A percentile compares a stretch with the other conserved stretches of the same genome.
These are phyloP conservation scores for Fomitopsis pinicola DNA, from an alignment of 1,284 basidiomycete genomes.

Conservation along the genomic window DNA sequence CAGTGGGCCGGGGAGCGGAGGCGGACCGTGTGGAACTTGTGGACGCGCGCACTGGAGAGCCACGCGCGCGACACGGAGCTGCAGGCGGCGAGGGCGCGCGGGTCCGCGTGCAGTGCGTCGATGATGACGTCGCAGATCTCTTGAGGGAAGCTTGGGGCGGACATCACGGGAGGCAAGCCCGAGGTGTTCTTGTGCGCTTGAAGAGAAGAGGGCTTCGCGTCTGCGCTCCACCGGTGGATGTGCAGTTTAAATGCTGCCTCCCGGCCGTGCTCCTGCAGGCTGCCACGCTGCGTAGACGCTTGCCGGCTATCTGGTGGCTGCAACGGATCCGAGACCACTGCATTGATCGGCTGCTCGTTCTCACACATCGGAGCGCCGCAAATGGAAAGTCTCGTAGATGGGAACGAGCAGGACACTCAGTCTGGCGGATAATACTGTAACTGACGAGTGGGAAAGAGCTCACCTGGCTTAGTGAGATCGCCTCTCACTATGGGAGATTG, in stretches of 20 bases:
- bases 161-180: background rate
- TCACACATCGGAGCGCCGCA: background rate
- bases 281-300: background rate
- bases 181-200: no score
- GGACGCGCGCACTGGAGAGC: slow-evolving; percentile 25
- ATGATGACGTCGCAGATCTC: slow-evolving; percentile 19
- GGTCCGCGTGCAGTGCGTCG: slow-evolving; percentile 17
- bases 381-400: background rate
- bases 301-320: no score
- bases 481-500: no score
- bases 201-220: no score
- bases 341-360: background rate
- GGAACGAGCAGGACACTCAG: background rate
- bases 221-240: background rate
- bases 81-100: slow-evolving; percentile 13
- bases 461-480: no score
- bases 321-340: no score
- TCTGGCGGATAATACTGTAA: background rate
- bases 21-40: slow-evolving; percentile 20
- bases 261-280: background rate
- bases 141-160: slow-evolving; percentile 6
- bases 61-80: slow-evolving; percentile 8
- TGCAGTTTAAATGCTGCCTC: background rate
- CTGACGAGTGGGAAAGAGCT: no score
- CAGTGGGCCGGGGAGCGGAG: background rate